These are phyloP conservation scores for Talaromyces sp. DNA, from an alignment of 2,329 filamentous ascomycete genomes.

Conservation along the genomic window DNA sequence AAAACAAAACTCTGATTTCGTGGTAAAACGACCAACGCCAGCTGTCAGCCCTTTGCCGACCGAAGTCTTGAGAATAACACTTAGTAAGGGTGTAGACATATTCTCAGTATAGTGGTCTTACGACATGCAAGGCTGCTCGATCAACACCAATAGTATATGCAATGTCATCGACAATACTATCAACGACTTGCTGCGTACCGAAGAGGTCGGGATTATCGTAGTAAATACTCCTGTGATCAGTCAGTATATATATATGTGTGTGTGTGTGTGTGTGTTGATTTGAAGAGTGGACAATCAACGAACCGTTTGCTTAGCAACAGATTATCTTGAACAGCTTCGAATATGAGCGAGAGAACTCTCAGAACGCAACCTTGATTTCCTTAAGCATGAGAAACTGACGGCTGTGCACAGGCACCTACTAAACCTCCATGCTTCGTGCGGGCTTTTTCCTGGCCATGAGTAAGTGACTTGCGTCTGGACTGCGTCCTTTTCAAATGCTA, in stretches of 20 bases:
- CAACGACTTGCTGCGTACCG: slow-evolving; percentile 52
- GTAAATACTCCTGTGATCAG: slow-evolving; percentile 53
- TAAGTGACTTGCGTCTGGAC: slow-evolving; percentile 28
- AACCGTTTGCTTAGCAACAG: slow-evolving; percentile 56
- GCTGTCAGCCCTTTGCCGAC: slow-evolving; percentile 41
- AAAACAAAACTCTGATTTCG: slow-evolving; percentile 22
- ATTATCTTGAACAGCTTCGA: slow-evolving; percentile 46
- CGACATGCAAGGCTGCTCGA: slow-evolving; percentile 54
- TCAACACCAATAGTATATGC: slow-evolving; percentile 56
- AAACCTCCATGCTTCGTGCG: slow-evolving; percentile 54
- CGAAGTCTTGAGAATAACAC: slow-evolving; percentile 28
- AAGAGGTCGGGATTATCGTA: slow-evolving; percentile 60
- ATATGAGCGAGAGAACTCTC: slow-evolving; percentile 54
- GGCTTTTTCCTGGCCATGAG: slow-evolving; percentile 52
- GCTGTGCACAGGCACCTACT: slow-evolving; percentile 19
- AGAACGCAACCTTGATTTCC: slow-evolving; percentile 21
- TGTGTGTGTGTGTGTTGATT: background rate
- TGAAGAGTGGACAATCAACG: background rate
- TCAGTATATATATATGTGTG: background rate
- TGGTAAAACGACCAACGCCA: slow-evolving; percentile 28
- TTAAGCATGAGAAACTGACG: background rate
- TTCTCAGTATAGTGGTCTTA: slow-evolving; percentile 28
- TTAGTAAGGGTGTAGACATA: background rate
- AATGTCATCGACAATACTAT: slow-evolving; percentile 57
- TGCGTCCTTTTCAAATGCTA: background rate